Base-by-base conservation (phyloP, 1,284 basidiomycete species). In the Leccinum huronense region DNA sequence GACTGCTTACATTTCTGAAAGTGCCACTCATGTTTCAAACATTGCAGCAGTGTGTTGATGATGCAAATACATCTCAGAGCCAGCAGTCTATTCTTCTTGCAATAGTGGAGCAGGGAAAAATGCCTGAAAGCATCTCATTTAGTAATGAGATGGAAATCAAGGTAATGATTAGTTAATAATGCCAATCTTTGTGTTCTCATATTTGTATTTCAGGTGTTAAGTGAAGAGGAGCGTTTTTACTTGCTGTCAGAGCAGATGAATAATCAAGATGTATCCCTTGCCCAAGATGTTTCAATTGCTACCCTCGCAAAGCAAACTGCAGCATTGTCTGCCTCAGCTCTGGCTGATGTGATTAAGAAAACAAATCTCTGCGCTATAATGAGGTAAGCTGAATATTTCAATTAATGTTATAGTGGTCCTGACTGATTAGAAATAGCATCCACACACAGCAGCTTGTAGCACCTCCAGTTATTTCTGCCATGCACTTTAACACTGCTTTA, bases 251-350 rank as follows among this genome's bases (percentile, higher is more conserved):
- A 63, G 16, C 66, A 76, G 30, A 13, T 75, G 14, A 13, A 62
- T 19, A 38, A 19, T 19, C 62, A 63, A 45, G 54, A 55, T 34
- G 59, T 51, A 36, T 66, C 74, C 0, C 73, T 97, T 31, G 86
- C 89, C 0, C 85, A 90, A 0, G 97, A 99, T 77, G 89, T 97
- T 1, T 90, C 90, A 11, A 68, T 96, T 31, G 77, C 80, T 56
- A 77, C 80, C 14, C 74, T 99, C 5, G 95, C 97, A 3, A 86
- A 87, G 4, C 94, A 97, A 75, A 97, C 96, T 2, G 97, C 97
- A 8, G 95, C 95, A 1, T 81, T 99, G 10, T 87, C 95, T 42
- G 93, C 95, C 1, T 86, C 83, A 11, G 97, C 99, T 76, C 82
- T 99, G 5, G 82, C 81, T 11, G 85, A 91, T 68, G 81, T 99